Evolutionary conservation across 1,139 yeast species (phyloP).

Genomic region (Debaryomyces sp.): DNA sequence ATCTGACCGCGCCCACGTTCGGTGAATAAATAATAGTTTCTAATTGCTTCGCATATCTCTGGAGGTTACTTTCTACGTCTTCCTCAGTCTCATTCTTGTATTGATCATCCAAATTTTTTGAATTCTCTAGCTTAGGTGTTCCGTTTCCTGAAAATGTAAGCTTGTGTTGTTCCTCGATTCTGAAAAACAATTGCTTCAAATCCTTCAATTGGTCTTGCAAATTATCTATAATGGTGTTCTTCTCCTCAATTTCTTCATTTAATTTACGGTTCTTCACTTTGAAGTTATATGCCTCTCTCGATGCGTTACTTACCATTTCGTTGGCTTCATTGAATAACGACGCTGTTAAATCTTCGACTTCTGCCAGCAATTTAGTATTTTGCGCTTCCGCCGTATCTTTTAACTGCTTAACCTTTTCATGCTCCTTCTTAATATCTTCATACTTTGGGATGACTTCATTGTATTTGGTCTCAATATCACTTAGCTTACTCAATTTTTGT

Average conservation of each 20-base stretch:
- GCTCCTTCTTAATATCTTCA: constrained; percentile 33
- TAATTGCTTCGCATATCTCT: constrained; percentile 21
- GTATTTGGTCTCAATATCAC: constrained; percentile 29
- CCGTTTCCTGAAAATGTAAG: constrained; percentile 7
- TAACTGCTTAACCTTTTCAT: constrained; percentile 34
- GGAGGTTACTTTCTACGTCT: constrained; percentile 8
- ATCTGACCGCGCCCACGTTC: constrained; percentile 55
- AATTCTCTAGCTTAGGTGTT: constrained; percentile 16
- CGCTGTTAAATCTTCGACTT: constrained; percentile 77
- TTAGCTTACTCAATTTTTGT: constrained; percentile 20
- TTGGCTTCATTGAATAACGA: constrained; percentile 81
- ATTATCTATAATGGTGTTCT: constrained; percentile 66
- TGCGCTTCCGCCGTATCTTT: constrained; percentile 58
- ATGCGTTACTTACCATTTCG: constrained; percentile 74
- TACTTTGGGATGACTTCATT: constrained; percentile 31
- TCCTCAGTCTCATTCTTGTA: constrained; percentile 7
- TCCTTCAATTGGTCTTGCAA: constrained; percentile 71
- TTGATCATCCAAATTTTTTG: neutral
- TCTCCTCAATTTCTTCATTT: constrained; percentile 68
- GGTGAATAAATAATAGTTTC: constrained; percentile 51
- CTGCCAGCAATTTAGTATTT: constrained; percentile 60
- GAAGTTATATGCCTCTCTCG: constrained; percentile 56
- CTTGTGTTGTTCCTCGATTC: constrained; percentile 37
- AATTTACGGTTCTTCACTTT: constrained; percentile 60
- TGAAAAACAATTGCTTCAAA: constrained; percentile 56